These are phyloP conservation scores for Calonectria multiphialidica DNA, from an alignment of 2,329 filamentous ascomycete species.

Conservation along the genomic window DNA sequence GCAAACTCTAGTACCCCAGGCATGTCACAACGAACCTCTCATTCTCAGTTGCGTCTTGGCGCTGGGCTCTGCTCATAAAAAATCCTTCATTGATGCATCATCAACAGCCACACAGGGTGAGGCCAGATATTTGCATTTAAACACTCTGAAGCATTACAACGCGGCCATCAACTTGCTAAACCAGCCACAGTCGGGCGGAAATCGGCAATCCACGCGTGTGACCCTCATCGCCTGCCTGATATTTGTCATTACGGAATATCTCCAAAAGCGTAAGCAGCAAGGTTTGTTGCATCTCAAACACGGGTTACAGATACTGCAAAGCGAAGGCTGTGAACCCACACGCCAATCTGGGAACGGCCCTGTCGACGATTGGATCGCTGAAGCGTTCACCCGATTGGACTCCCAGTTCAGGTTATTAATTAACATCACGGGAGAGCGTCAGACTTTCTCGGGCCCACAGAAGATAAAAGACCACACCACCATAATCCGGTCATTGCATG, in stretches of 20 bases:
- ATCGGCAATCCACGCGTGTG: not conserved
- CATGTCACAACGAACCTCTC: conserved; percentile 6
- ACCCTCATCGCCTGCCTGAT: conserved; percentile 4
- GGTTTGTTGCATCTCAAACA: conserved; percentile 8
- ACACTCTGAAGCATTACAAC: not conserved
- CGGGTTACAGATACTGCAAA: conserved; percentile 6
- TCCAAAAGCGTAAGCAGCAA: conserved; percentile 5
- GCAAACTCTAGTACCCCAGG: conserved; percentile 12
- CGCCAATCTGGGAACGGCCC: not conserved
- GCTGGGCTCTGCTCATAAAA: conserved; percentile 12
- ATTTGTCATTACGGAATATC: conserved; percentile 13
- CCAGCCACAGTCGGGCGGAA: not conserved
- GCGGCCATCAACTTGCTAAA: conserved; percentile 15
- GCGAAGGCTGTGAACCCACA: not conserved
- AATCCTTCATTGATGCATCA: not conserved
- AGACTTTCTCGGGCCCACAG: not conserved
- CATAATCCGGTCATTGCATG: not conserved
- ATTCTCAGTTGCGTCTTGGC: conserved; percentile 19
- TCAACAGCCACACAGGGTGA: not conserved
- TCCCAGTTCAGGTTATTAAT: not conserved
- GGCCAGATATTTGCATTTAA: not conserved
- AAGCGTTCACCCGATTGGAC: conserved; percentile 15
- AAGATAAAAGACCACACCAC: not conserved
- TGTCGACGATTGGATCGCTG: conserved; percentile 13
- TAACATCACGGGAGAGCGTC: not conserved